Conservation (phyloP, 164 flowering plant species). For the Vitis cinerea region DNA sequence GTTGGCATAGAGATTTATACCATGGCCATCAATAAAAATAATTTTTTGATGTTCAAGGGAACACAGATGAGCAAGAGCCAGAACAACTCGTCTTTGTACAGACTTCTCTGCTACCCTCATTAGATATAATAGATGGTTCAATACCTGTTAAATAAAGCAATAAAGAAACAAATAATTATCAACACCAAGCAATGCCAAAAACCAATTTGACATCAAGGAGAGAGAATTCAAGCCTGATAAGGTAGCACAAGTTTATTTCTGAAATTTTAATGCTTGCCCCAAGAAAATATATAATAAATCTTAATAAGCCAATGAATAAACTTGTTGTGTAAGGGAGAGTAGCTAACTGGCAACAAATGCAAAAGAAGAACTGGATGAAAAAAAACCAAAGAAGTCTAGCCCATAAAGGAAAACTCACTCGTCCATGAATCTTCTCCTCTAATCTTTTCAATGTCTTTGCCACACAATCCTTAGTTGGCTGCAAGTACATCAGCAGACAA, state of each 20-base stretch:
- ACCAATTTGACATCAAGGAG: too few relatives aligned
- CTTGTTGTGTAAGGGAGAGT: too few relatives aligned
- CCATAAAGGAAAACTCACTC: slow-evolving; percentile 39
- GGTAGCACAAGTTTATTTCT: too few relatives aligned
- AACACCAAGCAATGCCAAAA: too few relatives aligned
- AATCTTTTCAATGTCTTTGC: slow-evolving; percentile 70
- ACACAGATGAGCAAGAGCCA: slow-evolving; percentile 72
- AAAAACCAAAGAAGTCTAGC: too few relatives aligned
- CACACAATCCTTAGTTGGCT: slow-evolving; percentile 76
- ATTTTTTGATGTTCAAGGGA: slow-evolving; percentile 42
- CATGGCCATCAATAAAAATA: slow-evolving; percentile 61
- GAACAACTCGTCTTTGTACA: slow-evolving; percentile 54
- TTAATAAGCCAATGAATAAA: too few relatives aligned
- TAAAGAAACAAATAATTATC: background rate
- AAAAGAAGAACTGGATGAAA: too few relatives aligned
- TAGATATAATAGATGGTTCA: slow-evolving; percentile 54
- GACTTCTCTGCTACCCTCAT: slow-evolving; percentile 50
- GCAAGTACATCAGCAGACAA: slow-evolving; percentile 11
- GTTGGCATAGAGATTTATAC: slow-evolving; percentile 23
- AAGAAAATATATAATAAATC: too few relatives aligned
- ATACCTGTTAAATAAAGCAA: slow-evolving; percentile 30
- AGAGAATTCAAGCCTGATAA: too few relatives aligned
- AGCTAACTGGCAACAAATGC: background rate
- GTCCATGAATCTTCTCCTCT: slow-evolving; percentile 68
- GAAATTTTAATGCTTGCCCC: too few relatives aligned